These are phyloP conservation scores for Vitis hybrid DNA, from an alignment of 177 flowering plant species.

Conservation along the genomic window DNA sequence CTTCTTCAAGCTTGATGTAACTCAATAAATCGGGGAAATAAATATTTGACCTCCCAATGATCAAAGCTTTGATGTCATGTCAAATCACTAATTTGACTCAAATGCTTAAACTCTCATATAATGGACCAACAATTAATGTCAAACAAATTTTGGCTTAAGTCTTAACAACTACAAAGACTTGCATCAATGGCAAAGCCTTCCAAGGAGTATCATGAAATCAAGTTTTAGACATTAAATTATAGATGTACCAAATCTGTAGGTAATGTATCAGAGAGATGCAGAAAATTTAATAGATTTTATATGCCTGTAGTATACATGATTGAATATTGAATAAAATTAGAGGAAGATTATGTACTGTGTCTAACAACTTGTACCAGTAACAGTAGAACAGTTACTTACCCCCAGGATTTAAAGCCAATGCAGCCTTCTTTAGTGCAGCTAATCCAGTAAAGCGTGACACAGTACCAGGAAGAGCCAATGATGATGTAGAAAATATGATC, in stretches of 20 bases:
- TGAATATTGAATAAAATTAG: too few relatives aligned
- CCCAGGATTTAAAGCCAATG: constrained; percentile 84
- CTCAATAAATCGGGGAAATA: too few relatives aligned
- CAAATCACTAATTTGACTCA: too few relatives aligned
- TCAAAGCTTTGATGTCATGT: too few relatives aligned
- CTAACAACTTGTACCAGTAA: neutral
- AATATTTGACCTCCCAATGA: too few relatives aligned
- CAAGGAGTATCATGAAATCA: neutral
- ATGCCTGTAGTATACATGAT: too few relatives aligned
- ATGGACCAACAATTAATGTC: too few relatives aligned
- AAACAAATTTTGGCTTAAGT: too few relatives aligned
- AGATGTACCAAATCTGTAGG: neutral
- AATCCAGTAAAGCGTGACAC: constrained; percentile 94
- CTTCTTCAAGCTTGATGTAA: too few relatives aligned
- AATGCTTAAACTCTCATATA: too few relatives aligned
- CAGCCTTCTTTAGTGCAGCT: constrained; percentile 76
- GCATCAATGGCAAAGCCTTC: constrained; percentile 1
- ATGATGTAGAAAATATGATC: constrained; percentile 94
- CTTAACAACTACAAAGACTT: neutral
- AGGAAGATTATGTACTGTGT: neutral
- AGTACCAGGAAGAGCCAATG: constrained; percentile 95
- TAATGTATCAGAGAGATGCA: neutral
- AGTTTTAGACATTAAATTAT: neutral
- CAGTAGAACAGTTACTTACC: constrained; percentile 45
- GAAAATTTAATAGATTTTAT: neutral